Base-by-base conservation (phyloP, 352 stramenopile species). In the Phytopythium vexans region DNA sequence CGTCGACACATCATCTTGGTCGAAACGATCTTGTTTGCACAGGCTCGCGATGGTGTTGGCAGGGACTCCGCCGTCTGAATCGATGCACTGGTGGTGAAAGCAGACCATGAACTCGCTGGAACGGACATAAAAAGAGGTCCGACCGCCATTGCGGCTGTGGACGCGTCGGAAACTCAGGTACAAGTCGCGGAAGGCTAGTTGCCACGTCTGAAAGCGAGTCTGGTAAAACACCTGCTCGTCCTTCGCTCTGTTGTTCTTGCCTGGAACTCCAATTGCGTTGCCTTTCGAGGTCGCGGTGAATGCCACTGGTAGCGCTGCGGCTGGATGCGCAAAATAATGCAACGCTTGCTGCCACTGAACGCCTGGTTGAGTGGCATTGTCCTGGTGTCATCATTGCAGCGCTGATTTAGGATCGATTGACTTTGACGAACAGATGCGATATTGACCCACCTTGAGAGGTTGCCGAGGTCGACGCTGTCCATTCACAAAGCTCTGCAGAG, bases 271-370 rank as follows among this genome's bases (percentile, higher is more conserved):
- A n/a, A 69, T 59, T 7, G 51, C 27, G 5, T 78, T 60, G 35
- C 32, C 67, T 43, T 64, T 69, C 12, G 48, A 70, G 12, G 52
- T 39, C n/a, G 46, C 45, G 14, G 54, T 57, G 31, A 87, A 61
- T 8, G 66, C 87, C 10, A 70, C 54, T 8, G 82, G 79, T 3
- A 90, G 49, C 0, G 75, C 37, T 4, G 78, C 62, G 31, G 73
- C 77, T 8, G 82, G 82, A 37, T 90, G 70, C n/a, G 70, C 58
- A 42, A 85, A 92, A 50, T 89, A 90, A 33, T 80, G 73, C 41
- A 87, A 64, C 6, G 77, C 73, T 33, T 72, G 62, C 7, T 89
- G 69, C 82, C 82, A 92, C 38, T 64, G 74, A n/a, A 85, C 56
- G 8, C 68, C 66, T 49, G 62, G 49, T 40, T 51, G 53, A 41